Base-by-base conservation (phyloP, 164 flowering plant species). In the Vitis cinerea region DNA sequence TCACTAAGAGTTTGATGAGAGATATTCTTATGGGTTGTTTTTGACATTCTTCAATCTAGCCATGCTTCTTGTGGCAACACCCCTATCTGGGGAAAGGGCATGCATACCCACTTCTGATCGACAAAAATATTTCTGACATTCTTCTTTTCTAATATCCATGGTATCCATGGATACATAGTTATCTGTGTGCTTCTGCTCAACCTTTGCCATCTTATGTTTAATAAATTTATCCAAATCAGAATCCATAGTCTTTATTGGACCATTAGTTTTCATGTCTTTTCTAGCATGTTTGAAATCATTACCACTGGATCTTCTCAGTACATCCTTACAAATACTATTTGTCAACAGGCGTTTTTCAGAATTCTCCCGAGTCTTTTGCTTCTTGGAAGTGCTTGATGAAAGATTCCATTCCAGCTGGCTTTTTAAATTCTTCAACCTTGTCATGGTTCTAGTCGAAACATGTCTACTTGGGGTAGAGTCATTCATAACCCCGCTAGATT, bases 1-100 rank as follows among this genome's bases (percentile, higher is more conserved):
- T 37, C 44, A 37, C 44, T 6, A 37, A 6, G 44, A 37, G 44
- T 54, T 8, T 16, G 10, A 64, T 64, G 57, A 23, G 30, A 37
- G 50, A 19, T n/a, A 16, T 19, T 64, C 44, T 64, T 12, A 19
- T 64, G 51, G 14, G 64, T 11, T 58, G 19, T 47, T 67, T 67
- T 15, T 29, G 19, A 11, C 14, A 19, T 48, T 57, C 44, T 2
- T 23, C 29, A 64, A 56, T 37, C 54, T 74, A 37, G 62, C 50
- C 77, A 74, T 74, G 64, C 77, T 74, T 70, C 77, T 69, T 59
- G 77, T 74, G 1, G 48, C 19, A 44, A 65, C 66, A 44, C 77
- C 73, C 53, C 23, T 31, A 10, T 30, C 47, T 16, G 27, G 50
- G n/a, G 50, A 50, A 23, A 59, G 3, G 52, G 16, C 3, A 8